Percentiles rank a stretch among this genome's conserved stretches.
These are phyloP conservation scores for Mycena vulgaris DNA, from an alignment of 768 basidiomycete genomes.

Conservation along the genomic window DNA sequence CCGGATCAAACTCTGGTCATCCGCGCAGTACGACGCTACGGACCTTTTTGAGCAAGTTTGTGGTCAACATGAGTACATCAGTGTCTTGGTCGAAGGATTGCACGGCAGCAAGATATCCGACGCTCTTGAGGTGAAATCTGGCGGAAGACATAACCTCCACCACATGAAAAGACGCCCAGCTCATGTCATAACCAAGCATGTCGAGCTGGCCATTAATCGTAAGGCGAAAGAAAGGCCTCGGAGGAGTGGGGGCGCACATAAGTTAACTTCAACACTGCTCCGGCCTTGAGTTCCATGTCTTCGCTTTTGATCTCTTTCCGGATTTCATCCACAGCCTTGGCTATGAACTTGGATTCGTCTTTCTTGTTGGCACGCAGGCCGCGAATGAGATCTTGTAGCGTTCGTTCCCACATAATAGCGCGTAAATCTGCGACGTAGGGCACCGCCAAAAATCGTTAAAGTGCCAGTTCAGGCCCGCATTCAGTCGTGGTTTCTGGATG, in stretches of 20 bases:
- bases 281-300: slow-evolving; percentile 98
- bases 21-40: slow-evolving; percentile 39
- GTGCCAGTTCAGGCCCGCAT: slow-evolving; percentile 15
- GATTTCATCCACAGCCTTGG: slow-evolving; percentile 95
- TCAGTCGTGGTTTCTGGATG: background rate
- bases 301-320: slow-evolving; percentile 91
- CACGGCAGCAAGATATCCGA: slow-evolving; percentile 94
- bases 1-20: slow-evolving; percentile 30
- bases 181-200: slow-evolving; percentile 96
- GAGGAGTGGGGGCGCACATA: slow-evolving; percentile 74
- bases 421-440: slow-evolving; percentile 32
- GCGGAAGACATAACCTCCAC: slow-evolving; percentile 98
- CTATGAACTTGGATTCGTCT: slow-evolving; percentile 93
- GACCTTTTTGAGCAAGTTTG: slow-evolving; percentile 96
- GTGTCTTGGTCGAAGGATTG: slow-evolving; percentile 95
- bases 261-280: slow-evolving; percentile 94
- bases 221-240: slow-evolving; percentile 31
- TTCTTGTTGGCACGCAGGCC: slow-evolving; percentile 96
- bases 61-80: slow-evolving; percentile 97
- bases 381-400: slow-evolving; percentile 94
- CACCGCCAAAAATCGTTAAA: slow-evolving; percentile 8
- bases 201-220: slow-evolving; percentile 78
- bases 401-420: slow-evolving; percentile 91
- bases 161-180: slow-evolving; percentile 96
- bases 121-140: slow-evolving; percentile 91